Evolutionary conservation across 176 grass and related monocot species (phyloP).

Genomic region (Zea mays): DNA sequence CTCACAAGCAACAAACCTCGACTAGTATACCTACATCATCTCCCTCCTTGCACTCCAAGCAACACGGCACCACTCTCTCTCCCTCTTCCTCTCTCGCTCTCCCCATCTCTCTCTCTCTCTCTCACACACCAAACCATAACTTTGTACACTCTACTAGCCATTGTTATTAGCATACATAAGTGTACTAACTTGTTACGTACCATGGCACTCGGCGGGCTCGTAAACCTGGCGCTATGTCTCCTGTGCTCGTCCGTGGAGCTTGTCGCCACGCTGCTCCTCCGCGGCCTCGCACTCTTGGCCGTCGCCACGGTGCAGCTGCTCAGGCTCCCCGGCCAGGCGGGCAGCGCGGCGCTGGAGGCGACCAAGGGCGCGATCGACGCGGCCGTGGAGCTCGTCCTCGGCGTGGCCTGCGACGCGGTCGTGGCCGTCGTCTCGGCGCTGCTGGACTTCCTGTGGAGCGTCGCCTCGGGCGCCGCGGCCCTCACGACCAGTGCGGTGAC

Average conservation of each 20-base stretch:
- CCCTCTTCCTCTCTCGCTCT: background rate
- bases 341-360: conserved; percentile 29
- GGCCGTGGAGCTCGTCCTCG: conserved; percentile 10
- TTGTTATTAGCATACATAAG: background rate
- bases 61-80: background rate
- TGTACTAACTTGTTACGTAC: background rate
- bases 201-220: conserved; percentile 25
- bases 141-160: no score
- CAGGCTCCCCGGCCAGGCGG: conserved; percentile 40
- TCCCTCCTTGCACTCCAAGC: conserved; percentile 49
- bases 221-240: conserved; percentile 39
- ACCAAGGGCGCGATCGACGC: background rate
- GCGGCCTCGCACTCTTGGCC: conserved; percentile 31
- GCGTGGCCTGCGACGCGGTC: conserved; percentile 20
- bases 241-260: conserved; percentile 34
- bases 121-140: background rate
- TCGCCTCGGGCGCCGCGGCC: background rate
- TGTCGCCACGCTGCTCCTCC: conserved; percentile 27
- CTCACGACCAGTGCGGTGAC: conserved; percentile 21
- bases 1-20: conserved; percentile 36
- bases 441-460: conserved; percentile 26
- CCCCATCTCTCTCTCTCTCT: background rate
- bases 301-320: conserved; percentile 41
- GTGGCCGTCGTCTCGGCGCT: conserved; percentile 31
- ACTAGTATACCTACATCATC: background rate